Evolutionary conservation across 495 filamentous ascomycete species (phyloP).

Genomic region (Aspergillus steynii): DNA sequence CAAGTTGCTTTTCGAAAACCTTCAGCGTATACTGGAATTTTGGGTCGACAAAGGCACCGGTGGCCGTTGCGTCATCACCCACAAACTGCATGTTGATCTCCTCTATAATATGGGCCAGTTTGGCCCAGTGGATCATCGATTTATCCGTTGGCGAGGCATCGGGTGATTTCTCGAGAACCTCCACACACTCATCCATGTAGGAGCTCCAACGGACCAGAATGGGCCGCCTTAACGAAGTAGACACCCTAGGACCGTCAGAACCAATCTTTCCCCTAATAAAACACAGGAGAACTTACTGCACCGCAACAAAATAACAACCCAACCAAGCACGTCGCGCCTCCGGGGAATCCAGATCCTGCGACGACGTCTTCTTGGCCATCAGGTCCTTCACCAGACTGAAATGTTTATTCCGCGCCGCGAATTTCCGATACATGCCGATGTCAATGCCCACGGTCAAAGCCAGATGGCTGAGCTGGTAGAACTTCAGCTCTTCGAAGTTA

Average conservation of each 20-base stretch:
- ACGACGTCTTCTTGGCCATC: conserved; percentile 40
- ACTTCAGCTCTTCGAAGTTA: conserved; percentile 83
- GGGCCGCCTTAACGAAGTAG: conserved; percentile 78
- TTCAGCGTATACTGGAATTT: conserved; percentile 74
- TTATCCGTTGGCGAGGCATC: conserved; percentile 73
- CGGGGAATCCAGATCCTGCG: conserved; percentile 61
- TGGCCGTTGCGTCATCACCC: conserved; percentile 68
- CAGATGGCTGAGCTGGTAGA: conserved; percentile 84
- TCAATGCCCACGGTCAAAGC: conserved; percentile 86
- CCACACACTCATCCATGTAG: conserved; percentile 84
- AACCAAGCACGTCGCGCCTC: conserved; percentile 81
- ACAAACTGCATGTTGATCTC: conserved; percentile 74
- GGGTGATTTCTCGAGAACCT: conserved; percentile 68
- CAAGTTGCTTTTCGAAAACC: conserved; percentile 73
- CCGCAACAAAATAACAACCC: conserved; percentile 74
- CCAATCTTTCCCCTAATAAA: background rate
- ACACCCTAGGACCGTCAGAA: conserved; percentile 57
- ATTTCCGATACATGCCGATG: conserved; percentile 68
- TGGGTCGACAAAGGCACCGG: conserved; percentile 67
- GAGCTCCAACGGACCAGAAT: conserved; percentile 79
- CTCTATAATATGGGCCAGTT: conserved; percentile 77
- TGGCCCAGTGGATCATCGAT: conserved; percentile 71
- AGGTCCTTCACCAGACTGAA: conserved; percentile 34
- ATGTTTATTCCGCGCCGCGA: conserved; percentile 25
- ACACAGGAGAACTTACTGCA: conserved; percentile 41